Percentiles rank a stretch among this genome's conserved stretches.
These are phyloP conservation scores for Citeromyces siamensis DNA, from an alignment of 1,139 yeast genomes.

Conservation along the genomic window DNA sequence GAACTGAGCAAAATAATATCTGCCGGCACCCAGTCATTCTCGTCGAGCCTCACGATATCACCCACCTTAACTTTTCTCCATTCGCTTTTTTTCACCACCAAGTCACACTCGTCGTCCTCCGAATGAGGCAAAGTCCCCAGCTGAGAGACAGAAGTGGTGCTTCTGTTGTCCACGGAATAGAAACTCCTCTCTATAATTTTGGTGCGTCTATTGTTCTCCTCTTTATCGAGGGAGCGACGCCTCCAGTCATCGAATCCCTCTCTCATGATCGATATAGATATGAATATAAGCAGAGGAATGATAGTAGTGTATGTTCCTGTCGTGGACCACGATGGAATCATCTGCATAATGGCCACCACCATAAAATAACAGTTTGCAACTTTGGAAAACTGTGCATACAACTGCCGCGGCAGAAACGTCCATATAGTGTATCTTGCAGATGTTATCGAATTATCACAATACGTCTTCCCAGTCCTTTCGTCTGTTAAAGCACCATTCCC, in stretches of 20 bases:
- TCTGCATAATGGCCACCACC: slow-evolving; percentile 81
- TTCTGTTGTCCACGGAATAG: slow-evolving; percentile 1
- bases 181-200: slow-evolving; percentile 24
- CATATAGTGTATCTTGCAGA: slow-evolving; percentile 79
- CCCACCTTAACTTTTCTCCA: slow-evolving; percentile 87
- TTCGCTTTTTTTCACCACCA: slow-evolving; percentile 15
- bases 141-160: slow-evolving; percentile 13
- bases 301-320: slow-evolving; percentile 96
- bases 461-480: slow-evolving; percentile 56
- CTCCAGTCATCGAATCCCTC: slow-evolving; percentile 93
- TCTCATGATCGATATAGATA: slow-evolving; percentile 81
- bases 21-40: slow-evolving; percentile 92
- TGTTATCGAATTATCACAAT: slow-evolving; percentile 56
- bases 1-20: slow-evolving; percentile 66
- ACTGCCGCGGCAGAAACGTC: slow-evolving; percentile 79
- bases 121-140: slow-evolving; percentile 10
- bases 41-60: slow-evolving; percentile 56
- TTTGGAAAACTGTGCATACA: slow-evolving; percentile 85
- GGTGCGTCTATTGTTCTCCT: slow-evolving; percentile 61
- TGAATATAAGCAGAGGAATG: slow-evolving; percentile 74
- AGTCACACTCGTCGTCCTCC: neutral
- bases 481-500: slow-evolving; percentile 32
- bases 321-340: slow-evolving; percentile 97
- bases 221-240: slow-evolving; percentile 75
- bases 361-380: slow-evolving; percentile 81